Base-by-base conservation (phyloP, 2,329 filamentous ascomycete species). In the Orbilia javanica region DNA sequence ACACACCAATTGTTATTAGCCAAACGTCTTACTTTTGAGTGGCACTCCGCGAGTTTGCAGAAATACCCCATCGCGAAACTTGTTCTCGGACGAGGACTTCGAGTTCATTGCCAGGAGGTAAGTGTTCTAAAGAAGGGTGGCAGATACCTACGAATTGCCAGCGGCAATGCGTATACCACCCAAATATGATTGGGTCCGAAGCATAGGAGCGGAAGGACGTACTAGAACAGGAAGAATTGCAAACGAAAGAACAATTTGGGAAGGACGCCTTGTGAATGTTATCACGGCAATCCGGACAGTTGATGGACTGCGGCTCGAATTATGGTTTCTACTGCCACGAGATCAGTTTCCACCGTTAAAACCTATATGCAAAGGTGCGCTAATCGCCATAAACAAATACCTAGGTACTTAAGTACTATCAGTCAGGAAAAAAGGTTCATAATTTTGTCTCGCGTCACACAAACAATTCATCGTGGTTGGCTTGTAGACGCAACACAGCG, bases 41-140 rank as follows among this genome's bases (percentile, higher is more conserved):
- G 34, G 42, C 18, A 8, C 13, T 34, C 20, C 5, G 25, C 27
- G 29, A n/a, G 8, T 55, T 15, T 20, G 60, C 39, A 2, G 50
- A n/a, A 50, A 15, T 46, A 6, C 18, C 11, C 31, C 53, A 69
- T 69, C 18, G 27, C 63, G 31, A 36, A 29, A 20, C 42, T 52
- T 42, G 20, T 63, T 44, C 5, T 25, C 25, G 27, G 36, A 25
- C 3, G 50, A 27, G n/a, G 39, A 53, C 8, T 15, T 18, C 39
- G 39, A 44, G 39, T 29, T 46, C 70, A 74, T 74, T 10, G 29
- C 57, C 31, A 46, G 22, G 25, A 22, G 7, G 27, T 6, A 36
- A 11, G 18, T 3, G n/a, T 10, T 20, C 15, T 15, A 20, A 10
- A 53, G 15, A 60, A 11, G 15, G 53, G 10, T 10, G 27, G 20